Conservation (phyloP, 345 rosid species). For the Eutrema yunnanense region DNA sequence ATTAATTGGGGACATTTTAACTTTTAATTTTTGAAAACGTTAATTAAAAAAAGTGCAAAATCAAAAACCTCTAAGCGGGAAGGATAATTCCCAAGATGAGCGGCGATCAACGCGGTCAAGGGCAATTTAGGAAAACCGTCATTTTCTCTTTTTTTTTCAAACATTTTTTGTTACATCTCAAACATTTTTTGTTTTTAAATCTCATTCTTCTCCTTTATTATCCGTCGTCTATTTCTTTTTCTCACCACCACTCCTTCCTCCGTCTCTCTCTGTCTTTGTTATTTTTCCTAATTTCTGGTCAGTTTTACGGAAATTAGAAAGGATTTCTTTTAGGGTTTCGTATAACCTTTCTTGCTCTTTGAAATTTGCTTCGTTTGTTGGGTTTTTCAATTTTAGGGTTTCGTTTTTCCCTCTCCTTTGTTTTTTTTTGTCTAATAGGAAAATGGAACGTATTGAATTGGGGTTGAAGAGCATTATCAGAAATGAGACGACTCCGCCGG, state of each 20-base stretch:
- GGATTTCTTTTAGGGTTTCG: no score
- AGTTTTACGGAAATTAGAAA: neutral
- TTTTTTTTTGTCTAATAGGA: slow-evolving; percentile 1
- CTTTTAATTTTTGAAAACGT: neutral
- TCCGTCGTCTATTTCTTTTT: neutral
- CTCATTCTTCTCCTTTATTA: no score
- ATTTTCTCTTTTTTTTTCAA: no score
- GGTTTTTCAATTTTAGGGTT: slow-evolving; percentile 3
- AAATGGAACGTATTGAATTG: slow-evolving; percentile 61
- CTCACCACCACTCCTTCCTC: slow-evolving; percentile 24
- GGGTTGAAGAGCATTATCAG: slow-evolving; percentile 61
- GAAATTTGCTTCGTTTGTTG: neutral
- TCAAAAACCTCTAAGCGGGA: slow-evolving; percentile 30
- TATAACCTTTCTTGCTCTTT: neutral
- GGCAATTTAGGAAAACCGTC: neutral
- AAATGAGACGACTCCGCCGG: slow-evolving; percentile 41
- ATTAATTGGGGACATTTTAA: neutral
- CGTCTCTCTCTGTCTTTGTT: slow-evolving; percentile 21
- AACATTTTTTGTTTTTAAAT: no score
- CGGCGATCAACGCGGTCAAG: slow-evolving; percentile 24
- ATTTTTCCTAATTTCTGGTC: neutral
- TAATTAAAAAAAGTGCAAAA: neutral
- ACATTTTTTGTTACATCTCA: no score
- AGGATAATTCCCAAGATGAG: slow-evolving; percentile 21
- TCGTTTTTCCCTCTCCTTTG: neutral